phyloP scores from a whole-genome alignment of 148 eudicot genomes.

The Rhododendron ovatum region DNA sequence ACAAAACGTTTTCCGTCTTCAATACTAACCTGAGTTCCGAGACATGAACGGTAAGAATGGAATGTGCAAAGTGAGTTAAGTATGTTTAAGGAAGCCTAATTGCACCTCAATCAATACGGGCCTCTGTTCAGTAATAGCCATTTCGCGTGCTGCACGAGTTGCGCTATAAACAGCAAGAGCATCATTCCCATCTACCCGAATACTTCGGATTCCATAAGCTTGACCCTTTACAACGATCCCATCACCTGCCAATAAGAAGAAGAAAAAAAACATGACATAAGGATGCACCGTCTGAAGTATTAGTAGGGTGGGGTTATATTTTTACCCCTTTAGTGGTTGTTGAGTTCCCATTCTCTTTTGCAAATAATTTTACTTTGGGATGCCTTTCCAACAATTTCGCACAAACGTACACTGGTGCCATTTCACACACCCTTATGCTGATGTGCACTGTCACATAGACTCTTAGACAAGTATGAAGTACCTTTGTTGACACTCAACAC shows the following conservation, averaged over 20 bases:
- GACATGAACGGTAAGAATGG: neutral
- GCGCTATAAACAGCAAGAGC: conserved; percentile 80
- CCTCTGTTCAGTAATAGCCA: conserved; percentile 56
- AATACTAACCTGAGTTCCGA: neutral
- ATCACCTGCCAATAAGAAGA: conserved; percentile 50
- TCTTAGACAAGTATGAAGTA: neutral
- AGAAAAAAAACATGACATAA: neutral
- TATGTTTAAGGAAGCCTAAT: neutral
- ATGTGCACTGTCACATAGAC: neutral
- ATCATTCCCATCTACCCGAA: conserved; percentile 88
- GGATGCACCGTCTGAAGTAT: neutral
- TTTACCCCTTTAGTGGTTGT: neutral
- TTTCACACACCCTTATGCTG: neutral
- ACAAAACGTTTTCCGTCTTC: neutral
- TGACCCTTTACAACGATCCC: conserved; percentile 80
- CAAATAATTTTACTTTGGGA: neutral
- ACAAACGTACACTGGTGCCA: neutral
- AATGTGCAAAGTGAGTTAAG: neutral
- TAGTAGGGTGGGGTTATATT: neutral
- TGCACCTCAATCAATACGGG: conserved; percentile 81
- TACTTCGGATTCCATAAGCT: conserved; percentile 80
- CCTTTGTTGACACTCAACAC: neutral
- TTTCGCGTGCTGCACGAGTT: conserved; percentile 60
- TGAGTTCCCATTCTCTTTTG: neutral
- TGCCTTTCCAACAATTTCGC: neutral